These are phyloP conservation scores for Aspergillus asperescens DNA, from an alignment of 495 filamentous ascomycete genomes.

Conservation along the genomic window DNA sequence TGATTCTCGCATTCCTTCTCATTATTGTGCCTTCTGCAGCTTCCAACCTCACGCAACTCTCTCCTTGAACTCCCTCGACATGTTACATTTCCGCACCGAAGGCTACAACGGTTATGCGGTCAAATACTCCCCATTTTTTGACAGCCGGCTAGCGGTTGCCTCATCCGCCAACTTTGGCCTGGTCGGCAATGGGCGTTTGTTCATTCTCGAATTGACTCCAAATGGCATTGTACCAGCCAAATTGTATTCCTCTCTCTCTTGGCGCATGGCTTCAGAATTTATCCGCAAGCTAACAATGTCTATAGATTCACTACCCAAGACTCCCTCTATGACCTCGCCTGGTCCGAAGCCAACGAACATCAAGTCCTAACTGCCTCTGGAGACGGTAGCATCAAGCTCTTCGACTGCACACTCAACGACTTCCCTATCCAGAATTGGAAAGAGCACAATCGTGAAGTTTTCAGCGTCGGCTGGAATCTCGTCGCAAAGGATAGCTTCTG, in stretches of 20 bases:
- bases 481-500: constrained; percentile 85
- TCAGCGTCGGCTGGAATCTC: constrained; percentile 87
- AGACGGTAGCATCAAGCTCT: constrained; percentile 92
- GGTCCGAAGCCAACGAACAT: constrained; percentile 93
- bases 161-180: constrained; percentile 90
- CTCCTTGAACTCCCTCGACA: constrained; percentile 27
- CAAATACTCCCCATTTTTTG: constrained; percentile 97
- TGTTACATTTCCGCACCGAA: constrained; percentile 90
- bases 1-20: background rate
- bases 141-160: constrained; percentile 83
- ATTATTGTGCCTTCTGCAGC: background rate
- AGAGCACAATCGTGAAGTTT: constrained; percentile 88
- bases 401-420: constrained; percentile 68
- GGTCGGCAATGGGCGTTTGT: constrained; percentile 89
- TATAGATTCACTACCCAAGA: constrained; percentile 96
- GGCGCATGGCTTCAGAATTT: too few species aligned
- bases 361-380: constrained; percentile 82
- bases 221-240: constrained; percentile 79
- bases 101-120: constrained; percentile 93
- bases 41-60: background rate
- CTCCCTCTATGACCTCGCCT: constrained; percentile 85
- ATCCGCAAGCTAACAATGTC: constrained; percentile 6
- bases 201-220: constrained; percentile 70
- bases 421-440: constrained; percentile 85
- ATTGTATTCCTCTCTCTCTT: constrained; percentile 38